Conservation (phyloP, 2,329 filamentous ascomycete species). For the Shiraia sp. region DNA sequence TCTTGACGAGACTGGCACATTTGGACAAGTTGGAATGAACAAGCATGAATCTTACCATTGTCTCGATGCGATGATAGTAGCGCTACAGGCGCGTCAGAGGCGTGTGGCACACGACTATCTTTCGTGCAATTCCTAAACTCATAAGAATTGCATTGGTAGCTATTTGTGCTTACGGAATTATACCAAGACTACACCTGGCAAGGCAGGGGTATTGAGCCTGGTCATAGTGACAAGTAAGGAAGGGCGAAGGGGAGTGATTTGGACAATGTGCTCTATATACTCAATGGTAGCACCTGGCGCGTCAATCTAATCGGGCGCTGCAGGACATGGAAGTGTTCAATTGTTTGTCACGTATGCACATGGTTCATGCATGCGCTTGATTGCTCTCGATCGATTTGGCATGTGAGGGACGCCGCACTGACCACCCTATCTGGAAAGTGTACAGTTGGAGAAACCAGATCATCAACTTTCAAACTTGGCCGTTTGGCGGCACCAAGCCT, state of each 20-base stretch:
- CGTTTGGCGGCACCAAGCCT: constrained; percentile 11
- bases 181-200: background rate
- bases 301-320: too few relatives aligned
- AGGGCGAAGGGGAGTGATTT: too few relatives aligned
- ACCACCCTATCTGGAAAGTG: constrained; percentile 23
- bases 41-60: background rate
- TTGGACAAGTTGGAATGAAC: constrained; percentile 87
- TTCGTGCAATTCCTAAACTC: too few relatives aligned
- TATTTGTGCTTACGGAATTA: background rate
- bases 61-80: background rate
- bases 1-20: constrained; percentile 90
- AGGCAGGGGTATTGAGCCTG: too few relatives aligned
- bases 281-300: too few relatives aligned
- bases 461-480: constrained; percentile 27
- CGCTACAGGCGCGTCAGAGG: background rate
- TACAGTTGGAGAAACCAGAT: constrained; percentile 33
- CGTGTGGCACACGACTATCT: background rate
- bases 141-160: constrained; percentile 1
- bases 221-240: too few relatives aligned
- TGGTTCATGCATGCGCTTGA: too few relatives aligned
- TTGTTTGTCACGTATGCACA: too few relatives aligned
- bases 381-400: too few relatives aligned
- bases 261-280: too few relatives aligned
- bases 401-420: constrained; percentile 22
- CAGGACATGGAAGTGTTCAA: too few relatives aligned